Conservation (phyloP, 31 red algal species). For the Endocladia muricata region DNA sequence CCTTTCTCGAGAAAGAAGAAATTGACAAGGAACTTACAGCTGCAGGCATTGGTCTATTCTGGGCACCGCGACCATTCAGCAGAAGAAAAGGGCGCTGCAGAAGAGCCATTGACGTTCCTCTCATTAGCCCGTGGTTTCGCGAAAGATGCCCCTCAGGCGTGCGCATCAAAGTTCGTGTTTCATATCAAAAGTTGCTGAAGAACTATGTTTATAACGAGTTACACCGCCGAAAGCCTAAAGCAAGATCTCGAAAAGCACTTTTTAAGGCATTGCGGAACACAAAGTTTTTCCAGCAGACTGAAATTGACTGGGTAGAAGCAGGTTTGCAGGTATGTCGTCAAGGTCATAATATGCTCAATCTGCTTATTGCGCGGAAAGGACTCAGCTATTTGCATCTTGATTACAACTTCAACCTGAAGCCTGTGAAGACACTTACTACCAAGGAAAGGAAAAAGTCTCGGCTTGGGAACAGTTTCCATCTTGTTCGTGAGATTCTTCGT, state of each 20-base stretch:
- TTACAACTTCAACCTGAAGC: constrained; percentile 97
- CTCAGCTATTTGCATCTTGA: constrained; percentile 91
- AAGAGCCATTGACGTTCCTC: constrained; percentile 78
- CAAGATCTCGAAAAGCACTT: constrained; percentile 62
- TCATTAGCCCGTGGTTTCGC: constrained; percentile 85
- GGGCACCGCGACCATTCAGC: constrained; percentile 85
- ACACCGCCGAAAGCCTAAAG: constrained; percentile 53
- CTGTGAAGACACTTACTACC: constrained; percentile 93
- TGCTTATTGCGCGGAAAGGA: constrained; percentile 88
- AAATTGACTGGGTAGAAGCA: constrained; percentile 98
- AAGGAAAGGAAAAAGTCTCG: constrained; percentile 95
- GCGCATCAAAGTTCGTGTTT: constrained; percentile 87
- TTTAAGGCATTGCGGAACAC: constrained; percentile 80
- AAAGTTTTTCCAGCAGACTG: constrained; percentile 93
- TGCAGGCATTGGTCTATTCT: constrained; percentile 69
- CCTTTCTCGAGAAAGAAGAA: constrained; percentile 65
- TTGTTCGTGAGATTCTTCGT: constrained; percentile 86
- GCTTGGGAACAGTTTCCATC: constrained; percentile 96
- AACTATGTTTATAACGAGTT: constrained; percentile 88
- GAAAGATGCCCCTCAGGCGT: constrained; percentile 62
- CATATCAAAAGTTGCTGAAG: constrained; percentile 94
- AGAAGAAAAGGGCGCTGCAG: constrained; percentile 62
- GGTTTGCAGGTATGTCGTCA: constrained; percentile 86
- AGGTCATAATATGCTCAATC: constrained; percentile 94
- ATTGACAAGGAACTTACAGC: constrained; percentile 63